phyloP scores from a whole-genome alignment of 805 yeast genomes.

The Myxozyma monticola region DNA sequence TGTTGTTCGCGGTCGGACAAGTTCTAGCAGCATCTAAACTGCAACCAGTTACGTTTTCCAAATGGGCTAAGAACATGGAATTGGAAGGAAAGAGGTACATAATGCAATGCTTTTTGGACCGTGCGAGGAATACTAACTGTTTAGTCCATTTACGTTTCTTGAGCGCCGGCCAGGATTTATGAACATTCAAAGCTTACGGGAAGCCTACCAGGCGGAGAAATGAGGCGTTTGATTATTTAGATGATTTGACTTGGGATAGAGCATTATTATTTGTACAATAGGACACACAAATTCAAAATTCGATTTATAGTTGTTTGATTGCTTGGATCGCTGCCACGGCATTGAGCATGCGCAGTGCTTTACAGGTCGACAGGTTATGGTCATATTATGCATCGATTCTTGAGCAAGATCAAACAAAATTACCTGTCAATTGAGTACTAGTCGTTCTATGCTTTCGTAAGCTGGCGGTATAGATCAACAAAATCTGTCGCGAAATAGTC shows the following conservation, averaged over 20 bases:
- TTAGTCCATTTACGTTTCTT: conserved; percentile 24
- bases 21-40: conserved; percentile 17
- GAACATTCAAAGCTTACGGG: conserved; percentile 10
- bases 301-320: too few species aligned
- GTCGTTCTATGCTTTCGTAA: conserved; percentile 4
- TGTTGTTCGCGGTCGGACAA: conserved; percentile 20
- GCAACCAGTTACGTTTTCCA: conserved; percentile 23
- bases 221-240: too few species aligned
- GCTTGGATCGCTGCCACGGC: too few species aligned
- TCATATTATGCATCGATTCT: too few species aligned
- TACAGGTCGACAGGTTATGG: too few species aligned
- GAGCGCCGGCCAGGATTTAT: conserved; percentile 20
- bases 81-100: conserved; percentile 19
- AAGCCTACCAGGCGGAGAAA: background rate
- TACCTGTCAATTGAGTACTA: too few species aligned
- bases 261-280: background rate
- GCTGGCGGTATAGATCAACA: conserved; percentile 14
- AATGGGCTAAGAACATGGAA: conserved; percentile 26
- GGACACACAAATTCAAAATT: too few species aligned
- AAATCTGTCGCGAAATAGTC: conserved; percentile 16
- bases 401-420: too few species aligned
- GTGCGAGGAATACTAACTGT: background rate
- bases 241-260: background rate
- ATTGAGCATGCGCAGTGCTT: too few species aligned
- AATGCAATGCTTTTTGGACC: background rate